Percentiles rank a stretch among this genome's conserved stretches.
phyloP scores from a whole-genome alignment of 2,329 filamentous ascomycete genomes.

The Phialophora tarda region DNA sequence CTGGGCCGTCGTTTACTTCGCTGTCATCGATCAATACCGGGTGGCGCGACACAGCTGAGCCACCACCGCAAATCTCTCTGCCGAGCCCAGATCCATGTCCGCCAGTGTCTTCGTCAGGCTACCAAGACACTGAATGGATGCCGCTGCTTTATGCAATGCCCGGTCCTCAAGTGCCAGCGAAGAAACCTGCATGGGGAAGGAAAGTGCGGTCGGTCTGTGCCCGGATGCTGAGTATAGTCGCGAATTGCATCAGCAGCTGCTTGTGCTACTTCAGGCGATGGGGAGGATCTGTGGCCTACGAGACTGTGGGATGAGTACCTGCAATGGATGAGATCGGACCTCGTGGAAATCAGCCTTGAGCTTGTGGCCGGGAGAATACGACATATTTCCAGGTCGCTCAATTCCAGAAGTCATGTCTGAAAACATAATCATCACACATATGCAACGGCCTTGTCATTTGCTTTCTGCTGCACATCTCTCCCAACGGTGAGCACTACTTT shows the following conservation, averaged over 20 bases:
- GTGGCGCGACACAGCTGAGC: background rate
- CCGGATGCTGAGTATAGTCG: background rate
- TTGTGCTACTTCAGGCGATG: background rate
- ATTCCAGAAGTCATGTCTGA: background rate
- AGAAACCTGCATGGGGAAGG: background rate
- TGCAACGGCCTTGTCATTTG: background rate
- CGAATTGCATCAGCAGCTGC: background rate
- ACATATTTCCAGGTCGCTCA: background rate
- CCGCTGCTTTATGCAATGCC: background rate
- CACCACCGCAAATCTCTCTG: background rate
- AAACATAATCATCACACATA: background rate
- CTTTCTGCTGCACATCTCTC: background rate
- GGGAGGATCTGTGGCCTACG: background rate
- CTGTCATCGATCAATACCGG: background rate
- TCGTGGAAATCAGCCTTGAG: background rate
- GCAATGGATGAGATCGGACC: background rate
- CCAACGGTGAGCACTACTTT: background rate
- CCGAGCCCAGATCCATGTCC: background rate
- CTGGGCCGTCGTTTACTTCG: background rate
- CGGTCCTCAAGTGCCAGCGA: too few species aligned
- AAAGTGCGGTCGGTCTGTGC: background rate
- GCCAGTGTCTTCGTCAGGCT: background rate
- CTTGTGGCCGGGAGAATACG: background rate
- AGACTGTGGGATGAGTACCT: background rate
- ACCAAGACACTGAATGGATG: background rate